Evolutionary conservation across 1,284 basidiomycete species (phyloP).

Genomic region (Fistulina hepatica): DNA sequence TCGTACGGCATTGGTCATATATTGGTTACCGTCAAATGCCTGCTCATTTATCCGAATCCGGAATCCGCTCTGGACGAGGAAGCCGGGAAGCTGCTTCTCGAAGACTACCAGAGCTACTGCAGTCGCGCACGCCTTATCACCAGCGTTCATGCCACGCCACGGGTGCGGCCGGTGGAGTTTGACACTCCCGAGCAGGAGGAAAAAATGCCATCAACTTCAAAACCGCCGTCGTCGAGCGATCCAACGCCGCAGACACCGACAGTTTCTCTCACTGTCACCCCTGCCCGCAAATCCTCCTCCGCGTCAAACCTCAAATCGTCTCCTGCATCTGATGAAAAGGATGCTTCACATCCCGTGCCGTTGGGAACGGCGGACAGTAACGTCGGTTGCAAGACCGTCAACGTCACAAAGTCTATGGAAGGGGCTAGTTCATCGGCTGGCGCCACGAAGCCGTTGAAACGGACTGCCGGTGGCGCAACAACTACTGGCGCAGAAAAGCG

Average conservation of each 20-base stretch:
- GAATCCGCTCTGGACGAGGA: conserved; percentile 94
- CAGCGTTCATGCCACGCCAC: conserved; percentile 74
- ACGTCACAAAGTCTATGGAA: too few species aligned
- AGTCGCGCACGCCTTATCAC: conserved; percentile 74
- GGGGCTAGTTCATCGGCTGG: conserved; percentile 22
- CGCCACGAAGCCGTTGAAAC: conserved; percentile 52
- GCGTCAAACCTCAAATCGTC: conserved; percentile 28
- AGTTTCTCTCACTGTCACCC: conserved; percentile 16
- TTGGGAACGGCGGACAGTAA: conserved; percentile 60
- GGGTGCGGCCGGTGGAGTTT: conserved; percentile 59
- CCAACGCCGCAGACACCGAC: conserved; percentile 14
- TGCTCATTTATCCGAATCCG: conserved; percentile 93
- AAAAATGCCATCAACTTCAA: conserved; percentile 12
- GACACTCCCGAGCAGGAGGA: conserved; percentile 33
- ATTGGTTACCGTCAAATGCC: conserved; percentile 84
- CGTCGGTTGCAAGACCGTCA: conserved; percentile 32
- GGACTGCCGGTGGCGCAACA: conserved; percentile 43
- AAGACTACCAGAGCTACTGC: conserved; percentile 82
- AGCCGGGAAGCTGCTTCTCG: conserved; percentile 82
- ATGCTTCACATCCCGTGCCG: conserved; percentile 48
- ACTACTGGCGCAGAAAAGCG: conserved; percentile 58
- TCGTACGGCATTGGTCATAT: conserved; percentile 89
- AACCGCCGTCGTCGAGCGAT: conserved; percentile 15
- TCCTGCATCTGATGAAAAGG: conserved; percentile 32
- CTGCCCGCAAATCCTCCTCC: conserved; percentile 28